Evolutionary conservation across 2,329 filamentous ascomycete species (phyloP).

Genomic region (Xylariaceae sp.): DNA sequence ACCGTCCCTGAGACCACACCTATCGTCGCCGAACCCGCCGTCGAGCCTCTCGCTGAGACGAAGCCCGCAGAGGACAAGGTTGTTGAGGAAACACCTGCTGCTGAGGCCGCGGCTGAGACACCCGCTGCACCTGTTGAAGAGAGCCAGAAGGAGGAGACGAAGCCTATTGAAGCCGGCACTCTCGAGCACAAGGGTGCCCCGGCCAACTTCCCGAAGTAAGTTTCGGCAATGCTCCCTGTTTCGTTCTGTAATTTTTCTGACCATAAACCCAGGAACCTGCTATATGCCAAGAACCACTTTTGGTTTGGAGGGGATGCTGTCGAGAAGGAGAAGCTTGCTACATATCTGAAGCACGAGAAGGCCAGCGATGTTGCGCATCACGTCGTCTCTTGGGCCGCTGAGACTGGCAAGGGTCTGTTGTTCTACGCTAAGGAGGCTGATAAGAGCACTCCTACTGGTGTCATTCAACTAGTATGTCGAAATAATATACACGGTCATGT

Average conservation of each 20-base stretch:
- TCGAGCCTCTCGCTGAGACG: constrained; percentile 45
- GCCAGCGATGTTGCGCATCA: constrained; percentile 74
- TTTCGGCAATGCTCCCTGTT: neutral
- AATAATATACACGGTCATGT: too few relatives aligned
- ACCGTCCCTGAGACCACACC: constrained; percentile 63
- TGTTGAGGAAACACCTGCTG: constrained; percentile 49
- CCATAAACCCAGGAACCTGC: constrained; percentile 72
- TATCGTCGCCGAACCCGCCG: constrained; percentile 47
- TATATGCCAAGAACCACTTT: constrained; percentile 93
- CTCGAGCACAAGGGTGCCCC: constrained; percentile 91
- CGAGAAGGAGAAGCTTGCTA: constrained; percentile 73
- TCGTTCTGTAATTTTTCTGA: too few relatives aligned
- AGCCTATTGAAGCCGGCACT: constrained; percentile 81
- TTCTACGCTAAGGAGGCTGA: constrained; percentile 89
- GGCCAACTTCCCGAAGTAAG: constrained; percentile 81
- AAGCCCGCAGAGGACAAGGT: constrained; percentile 37
- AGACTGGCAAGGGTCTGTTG: constrained; percentile 94
- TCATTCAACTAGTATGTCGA: constrained; percentile 80
- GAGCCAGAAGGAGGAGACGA: constrained; percentile 59
- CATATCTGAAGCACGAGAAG: constrained; percentile 91
- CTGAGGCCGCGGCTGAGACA: constrained; percentile 50
- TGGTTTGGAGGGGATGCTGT: constrained; percentile 79
- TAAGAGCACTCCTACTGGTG: constrained; percentile 79
- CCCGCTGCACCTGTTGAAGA: constrained; percentile 47
- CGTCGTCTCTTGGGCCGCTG: constrained; percentile 84